A percentile compares a stretch with the other conserved stretches of the same genome.
phyloP scores from a whole-genome alignment of 805 yeast species.

The Hanseniaspora mollemarum region DNA sequence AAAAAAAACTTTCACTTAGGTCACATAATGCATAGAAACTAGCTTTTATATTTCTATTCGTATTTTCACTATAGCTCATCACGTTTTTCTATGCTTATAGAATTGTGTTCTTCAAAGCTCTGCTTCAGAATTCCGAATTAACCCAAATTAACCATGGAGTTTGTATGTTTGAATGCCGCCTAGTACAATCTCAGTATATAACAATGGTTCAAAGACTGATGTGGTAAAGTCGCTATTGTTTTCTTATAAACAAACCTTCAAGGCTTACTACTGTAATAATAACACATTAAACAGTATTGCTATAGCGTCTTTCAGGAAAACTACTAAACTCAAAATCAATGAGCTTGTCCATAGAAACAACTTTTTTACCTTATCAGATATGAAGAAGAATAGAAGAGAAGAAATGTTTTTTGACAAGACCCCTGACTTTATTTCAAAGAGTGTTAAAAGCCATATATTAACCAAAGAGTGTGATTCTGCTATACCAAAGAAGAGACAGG shows the following conservation, averaged over 20 bases:
- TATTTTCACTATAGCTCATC: too few relatives aligned
- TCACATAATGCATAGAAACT: constrained; percentile 33
- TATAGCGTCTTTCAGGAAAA: background rate
- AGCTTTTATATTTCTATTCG: too few relatives aligned
- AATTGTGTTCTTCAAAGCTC: constrained; percentile 16
- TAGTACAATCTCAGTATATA: background rate
- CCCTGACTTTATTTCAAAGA: background rate
- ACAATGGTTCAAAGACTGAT: background rate
- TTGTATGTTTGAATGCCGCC: too few relatives aligned
- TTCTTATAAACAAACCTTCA: background rate
- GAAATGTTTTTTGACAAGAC: background rate
- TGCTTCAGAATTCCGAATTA: too few relatives aligned
- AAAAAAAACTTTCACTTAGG: constrained; percentile 23
- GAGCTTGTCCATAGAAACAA: background rate
- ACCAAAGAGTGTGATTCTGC: background rate
- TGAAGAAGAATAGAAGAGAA: too few relatives aligned
- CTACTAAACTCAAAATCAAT: background rate
- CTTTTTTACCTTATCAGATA: background rate
- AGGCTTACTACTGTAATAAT: background rate
- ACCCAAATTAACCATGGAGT: too few relatives aligned
- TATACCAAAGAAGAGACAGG: background rate
- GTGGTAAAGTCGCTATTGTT: background rate
- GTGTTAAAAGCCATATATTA: background rate
- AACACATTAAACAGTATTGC: background rate
- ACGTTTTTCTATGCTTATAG: constrained; percentile 10